phyloP scores from a whole-genome alignment of 352 stramenopile species.

The Phytophthora megakarya region DNA sequence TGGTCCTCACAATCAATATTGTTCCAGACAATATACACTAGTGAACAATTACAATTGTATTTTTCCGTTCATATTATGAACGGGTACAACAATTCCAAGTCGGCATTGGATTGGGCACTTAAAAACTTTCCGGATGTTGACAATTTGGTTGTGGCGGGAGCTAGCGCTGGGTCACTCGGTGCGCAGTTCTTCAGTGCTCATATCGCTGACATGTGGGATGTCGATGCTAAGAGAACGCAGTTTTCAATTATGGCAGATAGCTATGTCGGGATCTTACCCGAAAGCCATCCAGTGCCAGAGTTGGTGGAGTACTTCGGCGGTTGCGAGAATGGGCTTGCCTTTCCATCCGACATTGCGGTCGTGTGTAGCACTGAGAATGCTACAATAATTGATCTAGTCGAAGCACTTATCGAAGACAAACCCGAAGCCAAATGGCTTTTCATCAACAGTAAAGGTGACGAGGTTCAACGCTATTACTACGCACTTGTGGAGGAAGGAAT shows the following conservation, averaged over 20 bases:
- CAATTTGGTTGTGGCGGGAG: constrained; percentile 49
- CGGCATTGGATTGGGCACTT: constrained; percentile 52
- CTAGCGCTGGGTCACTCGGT: constrained; percentile 54
- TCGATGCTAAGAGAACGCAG: constrained; percentile 40
- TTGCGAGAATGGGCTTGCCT: constrained; percentile 22
- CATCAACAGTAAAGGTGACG: constrained; percentile 59
- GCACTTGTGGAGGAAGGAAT: constrained; percentile 54
- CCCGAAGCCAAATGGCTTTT: constrained; percentile 58
- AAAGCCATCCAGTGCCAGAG: constrained; percentile 25
- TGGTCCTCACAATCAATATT: too few species aligned
- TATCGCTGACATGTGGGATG: constrained; percentile 53
- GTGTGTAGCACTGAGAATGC: constrained; percentile 41
- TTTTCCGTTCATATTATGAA: too few species aligned
- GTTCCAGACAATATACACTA: too few species aligned
- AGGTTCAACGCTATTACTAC: constrained; percentile 62
- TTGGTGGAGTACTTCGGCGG: constrained; percentile 45
- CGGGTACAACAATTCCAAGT: constrained; percentile 58
- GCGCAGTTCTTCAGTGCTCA: constrained; percentile 41
- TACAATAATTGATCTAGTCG: constrained; percentile 43
- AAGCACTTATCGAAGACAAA: constrained; percentile 41
- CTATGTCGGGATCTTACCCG: constrained; percentile 51
- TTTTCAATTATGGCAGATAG: constrained; percentile 53
- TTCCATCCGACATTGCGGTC: constrained; percentile 40
- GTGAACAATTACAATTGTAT: too few species aligned
- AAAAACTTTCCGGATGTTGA: constrained; percentile 60